A percentile compares a stretch with the other conserved stretches of the same genome.
Evolutionary conservation across 768 basidiomycete genomes (phyloP).

Genomic region (Boletus eberwhitei): DNA sequence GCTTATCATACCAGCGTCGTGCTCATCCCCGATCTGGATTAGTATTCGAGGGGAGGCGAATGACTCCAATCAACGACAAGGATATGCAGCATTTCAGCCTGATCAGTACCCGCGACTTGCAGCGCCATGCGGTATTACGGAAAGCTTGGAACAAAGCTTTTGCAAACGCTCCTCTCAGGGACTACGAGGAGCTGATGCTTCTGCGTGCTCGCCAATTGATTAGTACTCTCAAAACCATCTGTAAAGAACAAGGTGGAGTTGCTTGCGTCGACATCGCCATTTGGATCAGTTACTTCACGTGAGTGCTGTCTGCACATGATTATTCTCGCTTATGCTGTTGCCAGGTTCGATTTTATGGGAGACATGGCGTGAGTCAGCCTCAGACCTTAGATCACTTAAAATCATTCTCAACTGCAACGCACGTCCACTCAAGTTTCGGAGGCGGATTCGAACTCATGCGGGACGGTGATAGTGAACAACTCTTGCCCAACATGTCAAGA

Average conservation of each 20-base stretch:
- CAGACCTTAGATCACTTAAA: not conserved
- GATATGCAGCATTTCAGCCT: slow-evolving; percentile 12
- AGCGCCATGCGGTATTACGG: slow-evolving; percentile 22
- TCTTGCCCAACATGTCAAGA: slow-evolving; percentile 29
- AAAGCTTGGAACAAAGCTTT: slow-evolving; percentile 34
- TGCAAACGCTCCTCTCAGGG: slow-evolving; percentile 23
- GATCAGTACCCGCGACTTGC: slow-evolving; percentile 17
- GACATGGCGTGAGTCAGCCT: slow-evolving; percentile 26
- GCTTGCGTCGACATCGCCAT: slow-evolving; percentile 12
- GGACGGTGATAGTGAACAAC: slow-evolving; percentile 32
- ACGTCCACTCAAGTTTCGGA: slow-evolving; percentile 30
- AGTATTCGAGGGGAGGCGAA: slow-evolving; percentile 24
- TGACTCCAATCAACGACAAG: slow-evolving; percentile 14
- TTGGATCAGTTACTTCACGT: slow-evolving; percentile 25
- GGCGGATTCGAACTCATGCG: slow-evolving; percentile 38
- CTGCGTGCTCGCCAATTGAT: slow-evolving; percentile 21
- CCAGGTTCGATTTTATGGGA: slow-evolving; percentile 28
- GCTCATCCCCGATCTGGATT: slow-evolving; percentile 1
- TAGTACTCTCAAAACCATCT: slow-evolving; percentile 5
- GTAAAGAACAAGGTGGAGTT: slow-evolving; percentile 10
- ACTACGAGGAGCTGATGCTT: slow-evolving; percentile 27
- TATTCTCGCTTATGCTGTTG: not conserved
- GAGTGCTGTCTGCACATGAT: not conserved
- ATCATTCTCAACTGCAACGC: not conserved
- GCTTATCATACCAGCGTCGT: not conserved